A percentile compares a stretch with the other conserved stretches of the same genome.
phyloP scores from a whole-genome alignment of 2,329 filamentous ascomycete genomes.

The Fusarium nanum region DNA sequence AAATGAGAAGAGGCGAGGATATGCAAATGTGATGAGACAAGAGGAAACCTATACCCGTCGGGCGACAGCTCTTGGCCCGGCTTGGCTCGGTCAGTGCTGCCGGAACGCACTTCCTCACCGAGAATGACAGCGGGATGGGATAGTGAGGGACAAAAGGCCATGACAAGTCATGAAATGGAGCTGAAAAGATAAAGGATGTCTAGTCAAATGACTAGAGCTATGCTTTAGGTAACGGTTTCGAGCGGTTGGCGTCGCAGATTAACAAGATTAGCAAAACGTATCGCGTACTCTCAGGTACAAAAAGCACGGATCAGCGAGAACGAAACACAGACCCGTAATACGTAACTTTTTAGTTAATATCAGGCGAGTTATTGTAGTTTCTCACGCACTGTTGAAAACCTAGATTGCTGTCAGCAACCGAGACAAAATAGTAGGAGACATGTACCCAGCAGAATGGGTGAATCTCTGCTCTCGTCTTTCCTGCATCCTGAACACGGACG shows the following conservation, averaged over 20 bases:
- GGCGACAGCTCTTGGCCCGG: constrained; percentile 24
- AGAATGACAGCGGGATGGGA: constrained; percentile 12
- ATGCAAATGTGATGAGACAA: constrained; percentile 13
- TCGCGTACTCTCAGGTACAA: constrained; percentile 27
- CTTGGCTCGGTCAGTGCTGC: constrained; percentile 17
- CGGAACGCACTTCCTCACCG: constrained; percentile 23
- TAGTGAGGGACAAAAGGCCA: background rate
- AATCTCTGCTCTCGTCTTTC: background rate
- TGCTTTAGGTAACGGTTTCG: constrained; percentile 33
- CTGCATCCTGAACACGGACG: background rate
- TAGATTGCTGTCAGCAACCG: background rate
- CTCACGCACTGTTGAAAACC: background rate
- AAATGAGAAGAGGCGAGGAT: constrained; percentile 8
- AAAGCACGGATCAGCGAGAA: constrained; percentile 18
- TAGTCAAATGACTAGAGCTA: constrained; percentile 9
- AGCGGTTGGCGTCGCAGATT: constrained; percentile 33
- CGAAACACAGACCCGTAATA: constrained; percentile 28
- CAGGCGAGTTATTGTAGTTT: constrained; percentile 26
- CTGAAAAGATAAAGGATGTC: background rate
- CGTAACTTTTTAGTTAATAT: constrained; percentile 30
- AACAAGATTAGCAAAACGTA: constrained; percentile 32
- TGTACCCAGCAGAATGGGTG: background rate
- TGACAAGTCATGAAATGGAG: constrained; percentile 7
- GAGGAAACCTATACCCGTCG: constrained; percentile 11
- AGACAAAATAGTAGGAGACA: background rate